A percentile compares a stretch with the other conserved stretches of the same genome.
Evolutionary conservation across 2,329 filamentous ascomycete species (phyloP).

Genomic region (Apiospora pterosperma): DNA sequence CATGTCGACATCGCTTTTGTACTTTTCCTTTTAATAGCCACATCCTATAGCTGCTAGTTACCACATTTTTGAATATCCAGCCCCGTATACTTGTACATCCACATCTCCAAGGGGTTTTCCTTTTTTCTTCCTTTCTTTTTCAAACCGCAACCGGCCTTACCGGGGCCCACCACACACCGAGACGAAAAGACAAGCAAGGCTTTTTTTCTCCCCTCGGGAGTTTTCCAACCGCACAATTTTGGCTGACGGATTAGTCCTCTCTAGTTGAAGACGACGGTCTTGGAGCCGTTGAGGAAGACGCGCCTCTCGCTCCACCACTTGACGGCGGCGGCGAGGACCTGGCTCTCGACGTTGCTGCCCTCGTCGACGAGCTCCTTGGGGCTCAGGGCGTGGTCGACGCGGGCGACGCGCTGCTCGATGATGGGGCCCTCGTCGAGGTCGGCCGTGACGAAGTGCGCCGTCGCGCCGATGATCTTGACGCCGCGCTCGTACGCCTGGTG

Average conservation of each 20-base stretch:
- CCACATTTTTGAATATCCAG: background rate
- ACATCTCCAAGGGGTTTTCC: background rate
- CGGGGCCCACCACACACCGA: too few relatives aligned
- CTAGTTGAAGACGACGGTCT: constrained; percentile 72
- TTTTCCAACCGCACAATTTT: too few relatives aligned
- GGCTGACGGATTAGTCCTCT: too few relatives aligned
- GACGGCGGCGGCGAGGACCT: constrained; percentile 76
- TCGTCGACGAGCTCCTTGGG: constrained; percentile 75
- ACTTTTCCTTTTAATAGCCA: background rate
- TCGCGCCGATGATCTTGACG: constrained; percentile 85
- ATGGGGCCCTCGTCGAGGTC: constrained; percentile 85
- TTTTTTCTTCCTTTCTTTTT: background rate
- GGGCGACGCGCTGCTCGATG: constrained; percentile 77
- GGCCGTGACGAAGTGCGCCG: constrained; percentile 81
- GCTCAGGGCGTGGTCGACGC: constrained; percentile 74
- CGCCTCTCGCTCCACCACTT: constrained; percentile 80
- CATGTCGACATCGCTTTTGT: background rate
- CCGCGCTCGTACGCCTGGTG: constrained; percentile 84
- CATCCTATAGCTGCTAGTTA: background rate
- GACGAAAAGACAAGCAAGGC: too few relatives aligned
- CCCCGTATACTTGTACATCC: background rate
- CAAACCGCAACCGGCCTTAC: too few relatives aligned
- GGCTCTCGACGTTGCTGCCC: constrained; percentile 80
- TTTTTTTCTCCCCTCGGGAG: too few relatives aligned
- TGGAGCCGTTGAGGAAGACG: constrained; percentile 74